Evolutionary conservation across 345 rosid genomes (phyloP).

Genomic region (Diplotaxis tenuifolia): DNA sequence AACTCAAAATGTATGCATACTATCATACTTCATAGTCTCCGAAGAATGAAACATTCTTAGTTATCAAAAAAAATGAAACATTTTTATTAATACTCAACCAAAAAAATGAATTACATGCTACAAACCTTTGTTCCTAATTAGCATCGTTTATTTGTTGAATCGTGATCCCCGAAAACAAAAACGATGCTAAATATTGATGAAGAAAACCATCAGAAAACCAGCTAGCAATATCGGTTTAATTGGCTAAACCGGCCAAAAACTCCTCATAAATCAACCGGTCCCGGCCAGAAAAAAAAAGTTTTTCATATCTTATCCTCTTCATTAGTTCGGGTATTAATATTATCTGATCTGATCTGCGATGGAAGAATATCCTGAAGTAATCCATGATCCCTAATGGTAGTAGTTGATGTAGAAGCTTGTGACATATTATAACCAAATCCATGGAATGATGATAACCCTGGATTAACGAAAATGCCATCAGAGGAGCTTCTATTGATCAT

Average conservation of each 20-base stretch:
- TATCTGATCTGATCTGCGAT: constrained; percentile 50
- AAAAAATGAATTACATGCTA: constrained; percentile 25
- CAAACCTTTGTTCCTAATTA: constrained; percentile 30
- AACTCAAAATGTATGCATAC: neutral
- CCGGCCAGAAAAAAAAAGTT: constrained; percentile 8
- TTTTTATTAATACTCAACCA: neutral
- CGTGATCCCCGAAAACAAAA: neutral
- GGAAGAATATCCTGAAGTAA: constrained; percentile 93
- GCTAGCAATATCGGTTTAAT: constrained; percentile 7
- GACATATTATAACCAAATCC: constrained; percentile 30
- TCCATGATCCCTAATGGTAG: constrained; percentile 59
- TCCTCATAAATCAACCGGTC: constrained; percentile 26
- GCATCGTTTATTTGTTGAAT: constrained; percentile 26
- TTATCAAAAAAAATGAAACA: constrained; percentile 3
- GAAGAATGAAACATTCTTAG: neutral
- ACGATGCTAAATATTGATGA: constrained; percentile 30
- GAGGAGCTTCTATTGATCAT: constrained; percentile 23
- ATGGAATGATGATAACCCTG: constrained; percentile 25
- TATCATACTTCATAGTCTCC: neutral
- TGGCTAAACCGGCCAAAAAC: constrained; percentile 31
- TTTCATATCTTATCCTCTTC: constrained; percentile 24
- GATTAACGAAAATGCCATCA: constrained; percentile 11
- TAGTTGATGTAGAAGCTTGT: constrained; percentile 30
- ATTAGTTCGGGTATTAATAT: constrained; percentile 2
- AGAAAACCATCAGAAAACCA: constrained; percentile 15